Percentiles rank a stretch among this genome's conserved stretches.
Evolutionary conservation across 164 flowering plant species (phyloP).

Genomic region (Vitis rotundifolia): DNA sequence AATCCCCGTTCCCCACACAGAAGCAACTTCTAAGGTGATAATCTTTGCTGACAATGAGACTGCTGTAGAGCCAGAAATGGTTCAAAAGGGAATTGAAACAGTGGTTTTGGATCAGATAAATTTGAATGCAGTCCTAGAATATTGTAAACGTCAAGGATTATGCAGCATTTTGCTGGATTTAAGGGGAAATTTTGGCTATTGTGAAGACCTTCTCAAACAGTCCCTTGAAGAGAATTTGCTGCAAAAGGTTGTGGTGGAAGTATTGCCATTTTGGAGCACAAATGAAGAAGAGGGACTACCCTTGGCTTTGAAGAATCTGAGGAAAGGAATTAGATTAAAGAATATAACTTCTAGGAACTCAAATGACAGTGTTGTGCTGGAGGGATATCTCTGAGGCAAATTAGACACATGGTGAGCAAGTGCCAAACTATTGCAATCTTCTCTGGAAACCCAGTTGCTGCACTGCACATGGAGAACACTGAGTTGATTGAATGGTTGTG

Average conservation of each 20-base stretch:
- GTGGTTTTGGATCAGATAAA: slow-evolving; percentile 54
- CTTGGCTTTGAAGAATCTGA: slow-evolving; percentile 12
- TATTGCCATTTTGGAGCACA: slow-evolving; percentile 59
- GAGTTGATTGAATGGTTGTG: too few relatives aligned
- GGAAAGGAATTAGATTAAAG: slow-evolving; percentile 22
- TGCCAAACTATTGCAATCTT: too few relatives aligned
- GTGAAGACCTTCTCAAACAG: slow-evolving; percentile 48
- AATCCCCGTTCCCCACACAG: slow-evolving; percentile 23
- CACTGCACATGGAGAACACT: too few relatives aligned
- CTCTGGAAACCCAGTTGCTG: too few relatives aligned
- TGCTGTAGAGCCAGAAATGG: slow-evolving; percentile 25
- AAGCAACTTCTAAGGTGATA: slow-evolving; percentile 35
- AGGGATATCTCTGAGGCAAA: slow-evolving; percentile 46
- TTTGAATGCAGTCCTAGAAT: slow-evolving; percentile 49
- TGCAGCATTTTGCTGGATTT: slow-evolving; percentile 75
- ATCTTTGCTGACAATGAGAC: slow-evolving; percentile 49
- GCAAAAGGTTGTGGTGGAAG: slow-evolving; percentile 70
- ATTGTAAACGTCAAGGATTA: slow-evolving; percentile 53
- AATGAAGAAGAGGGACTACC: slow-evolving; percentile 7
- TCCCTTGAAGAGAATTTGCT: slow-evolving; percentile 51
- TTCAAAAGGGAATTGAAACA: slow-evolving; percentile 51
- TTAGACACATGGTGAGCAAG: too few relatives aligned
- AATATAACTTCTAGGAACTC: slow-evolving; percentile 35
- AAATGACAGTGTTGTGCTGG: slow-evolving; percentile 50
- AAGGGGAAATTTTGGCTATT: slow-evolving; percentile 39